Evolutionary conservation across 352 stramenopile species (phyloP).

Genomic region (Pythium catenulatum): DNA sequence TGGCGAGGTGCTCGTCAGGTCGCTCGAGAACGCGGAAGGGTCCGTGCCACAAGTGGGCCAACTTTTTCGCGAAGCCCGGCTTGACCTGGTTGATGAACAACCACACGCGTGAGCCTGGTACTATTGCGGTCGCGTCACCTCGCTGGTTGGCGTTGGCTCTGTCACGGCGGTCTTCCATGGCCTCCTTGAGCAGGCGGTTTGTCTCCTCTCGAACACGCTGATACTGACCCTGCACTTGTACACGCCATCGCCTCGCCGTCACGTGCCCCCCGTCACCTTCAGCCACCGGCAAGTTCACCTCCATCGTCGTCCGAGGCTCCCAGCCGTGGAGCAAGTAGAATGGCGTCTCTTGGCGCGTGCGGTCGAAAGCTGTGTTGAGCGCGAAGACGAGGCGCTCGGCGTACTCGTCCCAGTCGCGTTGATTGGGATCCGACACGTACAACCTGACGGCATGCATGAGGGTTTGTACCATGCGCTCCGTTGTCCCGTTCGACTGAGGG

Average conservation of each 20-base stretch:
- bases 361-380: constrained; percentile 38
- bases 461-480: constrained; percentile 48
- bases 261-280: neutral
- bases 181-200: constrained; percentile 11
- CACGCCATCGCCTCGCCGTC: neutral
- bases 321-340: constrained; percentile 52
- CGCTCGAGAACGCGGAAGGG: constrained; percentile 47
- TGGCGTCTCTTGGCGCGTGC: neutral
- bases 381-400: constrained; percentile 42
- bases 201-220: neutral
- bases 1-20: neutral
- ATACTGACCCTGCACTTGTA: neutral
- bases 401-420: constrained; percentile 57
- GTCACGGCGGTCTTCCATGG: neutral
- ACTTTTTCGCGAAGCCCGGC: constrained; percentile 34
- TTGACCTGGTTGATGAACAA: constrained; percentile 53
- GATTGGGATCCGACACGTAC: constrained; percentile 37
- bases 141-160: neutral
- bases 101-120: constrained; percentile 42
- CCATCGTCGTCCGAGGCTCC: constrained; percentile 25
- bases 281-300: neutral
- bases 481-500: constrained; percentile 41
- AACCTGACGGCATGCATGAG: constrained; percentile 35
- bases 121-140: neutral
- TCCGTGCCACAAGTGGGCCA: constrained; percentile 57